Conservation (phyloP, 2,329 filamentous ascomycete genomes). For the Hortaea werneckii region DNA sequence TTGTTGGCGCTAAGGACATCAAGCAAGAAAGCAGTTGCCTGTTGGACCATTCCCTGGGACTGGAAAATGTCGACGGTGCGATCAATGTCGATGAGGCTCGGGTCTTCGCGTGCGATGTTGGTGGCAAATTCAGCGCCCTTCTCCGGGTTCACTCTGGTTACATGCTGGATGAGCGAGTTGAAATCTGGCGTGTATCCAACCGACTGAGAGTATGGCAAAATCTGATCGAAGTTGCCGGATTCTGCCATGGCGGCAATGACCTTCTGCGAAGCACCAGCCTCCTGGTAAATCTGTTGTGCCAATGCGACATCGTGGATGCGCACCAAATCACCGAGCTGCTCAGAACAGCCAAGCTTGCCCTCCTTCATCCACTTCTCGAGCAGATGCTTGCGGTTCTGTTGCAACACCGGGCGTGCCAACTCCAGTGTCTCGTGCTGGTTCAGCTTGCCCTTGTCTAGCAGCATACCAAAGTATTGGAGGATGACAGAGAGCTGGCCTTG, state of each 20-base stretch:
- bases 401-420: constrained; percentile 81
- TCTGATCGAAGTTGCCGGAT: constrained; percentile 93
- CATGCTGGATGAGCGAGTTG: constrained; percentile 82
- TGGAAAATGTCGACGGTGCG: constrained; percentile 97
- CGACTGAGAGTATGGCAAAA: constrained; percentile 79
- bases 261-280: constrained; percentile 84
- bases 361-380: constrained; percentile 97
- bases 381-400: constrained; percentile 88
- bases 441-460: constrained; percentile 86
- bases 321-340: constrained; percentile 91
- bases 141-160: constrained; percentile 70
- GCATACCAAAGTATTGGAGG: constrained; percentile 93
- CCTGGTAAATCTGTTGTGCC: constrained; percentile 79
- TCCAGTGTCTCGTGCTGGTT: constrained; percentile 93
- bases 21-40: constrained; percentile 93
- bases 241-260: constrained; percentile 92
- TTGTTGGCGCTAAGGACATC: constrained; percentile 92
- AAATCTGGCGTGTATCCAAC: constrained; percentile 91
- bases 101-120: constrained; percentile 80
- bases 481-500: constrained; percentile 86
- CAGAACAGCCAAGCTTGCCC: constrained; percentile 89
- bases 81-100: constrained; percentile 81
- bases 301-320: constrained; percentile 80
- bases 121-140: constrained; percentile 92
- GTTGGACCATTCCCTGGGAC: constrained; percentile 93